Base-by-base conservation (phyloP, 805 yeast species). In the Metschnikowia amazonensis region DNA sequence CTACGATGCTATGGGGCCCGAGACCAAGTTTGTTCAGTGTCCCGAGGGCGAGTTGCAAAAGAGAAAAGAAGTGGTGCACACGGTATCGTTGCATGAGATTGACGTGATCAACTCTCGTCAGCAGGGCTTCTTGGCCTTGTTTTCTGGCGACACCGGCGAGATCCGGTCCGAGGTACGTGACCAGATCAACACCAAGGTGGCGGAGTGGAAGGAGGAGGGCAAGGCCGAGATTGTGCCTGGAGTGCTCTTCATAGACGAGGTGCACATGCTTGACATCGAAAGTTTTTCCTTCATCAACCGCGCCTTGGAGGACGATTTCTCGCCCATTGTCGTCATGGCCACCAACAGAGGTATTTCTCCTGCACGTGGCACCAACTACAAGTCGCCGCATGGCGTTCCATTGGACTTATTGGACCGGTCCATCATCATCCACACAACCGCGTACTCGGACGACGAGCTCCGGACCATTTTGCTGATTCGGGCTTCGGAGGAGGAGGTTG, bases 21-120 rank as follows among this genome's bases (percentile, higher is more conserved):
- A 95, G 53, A 90, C 97, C 41, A 90, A 89, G 67, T 94, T 94
- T 65, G 96, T 94, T 47, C 97, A 94, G 68, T 86, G 96, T 64
- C 99, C 99, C 32, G 97, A 94, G 65, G 99, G 99, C 46, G 99
- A 94, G 73, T 80, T 94, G 61, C 99, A 94, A 72, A 87, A 88
- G 63, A 82, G 97, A 60, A 89, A 88, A 63, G 95, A 89, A 62
- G 95, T 89, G 29, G 96, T 90, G 29, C 99, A 94, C 69, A 95
- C 97, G 1, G 97, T 94, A n/a, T 88, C 97, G 1, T 75, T 94
- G 56, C 98, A 94, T 69, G 99, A 94, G 67, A 87, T 94, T 57
- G 99, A 94, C 69, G 96, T 92, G 44, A 95, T 95, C 63, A 94
- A 94, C 70, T 89, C 98, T 13, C 83, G 97, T 65, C 90, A 96